Evolutionary conservation across 2,329 filamentous ascomycete species (phyloP), one percentile per base, ranked within the genome.

Genomic region (Zopfia rhizophila): DNA sequence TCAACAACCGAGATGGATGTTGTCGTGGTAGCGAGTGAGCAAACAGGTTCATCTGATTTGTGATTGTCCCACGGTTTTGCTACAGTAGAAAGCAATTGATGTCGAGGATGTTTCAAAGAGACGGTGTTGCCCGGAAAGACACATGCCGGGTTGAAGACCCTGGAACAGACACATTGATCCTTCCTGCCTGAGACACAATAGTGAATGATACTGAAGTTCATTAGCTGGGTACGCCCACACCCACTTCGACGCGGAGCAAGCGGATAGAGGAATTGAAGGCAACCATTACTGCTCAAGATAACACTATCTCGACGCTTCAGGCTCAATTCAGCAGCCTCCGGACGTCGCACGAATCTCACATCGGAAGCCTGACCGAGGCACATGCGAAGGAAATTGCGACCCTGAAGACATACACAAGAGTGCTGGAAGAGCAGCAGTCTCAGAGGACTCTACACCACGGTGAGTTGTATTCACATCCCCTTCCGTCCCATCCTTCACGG

Each of bases 301-400:
- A 63, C 25, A 66, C 61, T 12, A 70, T 67, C 27, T 61, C 63
- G 11, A 63, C 59, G 2, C 51, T 72, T 3, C 63, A 66, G 50
- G 55, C 62, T 2, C 72, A 75, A 35, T 70, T 75, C 31, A 48
- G 57, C 8, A 61, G 54, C 38, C 52, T 76, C 41, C 64, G 66
- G 32, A 56, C 53, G 17, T 68, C 72, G 10, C 72, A 76, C 45
- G 72, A 77, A 45, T 61, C 68, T 3, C 70, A 75, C 40, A 46
- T 74, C 14, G 49, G 51, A 12, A 72, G 61, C 38, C 55, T 77
- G 27, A 59, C 56, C 38, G 65, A 70, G 27, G 56, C 71, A n/a
- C 73, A 77, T 52, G 59, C 61, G 12, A 65, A 63, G 19, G 74
- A 76, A 58, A 42, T 76, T 7, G 62, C 65, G n/a, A 70, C 71